phyloP scores from a whole-genome alignment of 441 rosid species.

The Croton laevigatus region DNA sequence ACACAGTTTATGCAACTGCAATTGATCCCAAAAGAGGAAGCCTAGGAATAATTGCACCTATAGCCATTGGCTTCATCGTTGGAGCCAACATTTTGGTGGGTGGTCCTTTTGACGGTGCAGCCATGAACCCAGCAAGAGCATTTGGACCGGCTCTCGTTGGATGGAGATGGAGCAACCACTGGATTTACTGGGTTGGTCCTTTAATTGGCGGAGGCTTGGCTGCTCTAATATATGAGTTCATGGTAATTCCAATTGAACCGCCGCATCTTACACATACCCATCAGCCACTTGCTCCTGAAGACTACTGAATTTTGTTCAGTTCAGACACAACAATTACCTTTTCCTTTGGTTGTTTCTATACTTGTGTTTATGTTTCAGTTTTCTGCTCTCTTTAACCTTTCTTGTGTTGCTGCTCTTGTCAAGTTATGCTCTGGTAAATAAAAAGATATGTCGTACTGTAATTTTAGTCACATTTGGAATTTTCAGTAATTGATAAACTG shows the following conservation, averaged over 20 bases:
- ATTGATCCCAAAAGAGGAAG: slow-evolving; percentile 83
- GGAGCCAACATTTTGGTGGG: slow-evolving; percentile 77
- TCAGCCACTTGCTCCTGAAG: slow-evolving; percentile 83
- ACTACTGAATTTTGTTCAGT: slow-evolving; percentile 39
- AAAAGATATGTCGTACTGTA: background rate
- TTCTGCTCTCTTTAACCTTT: background rate
- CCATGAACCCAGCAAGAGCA: slow-evolving; percentile 83
- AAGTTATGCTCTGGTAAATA: slow-evolving; percentile 2
- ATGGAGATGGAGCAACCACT: slow-evolving; percentile 84
- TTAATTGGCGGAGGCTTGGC: slow-evolving; percentile 66
- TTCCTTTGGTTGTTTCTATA: background rate
- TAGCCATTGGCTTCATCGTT: slow-evolving; percentile 60
- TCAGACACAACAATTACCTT: background rate
- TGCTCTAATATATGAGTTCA: slow-evolving; percentile 58
- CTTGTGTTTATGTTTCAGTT: background rate
- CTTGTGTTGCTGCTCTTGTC: background rate
- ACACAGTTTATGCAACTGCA: slow-evolving; percentile 59
- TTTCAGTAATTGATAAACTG: background rate
- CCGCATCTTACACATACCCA: slow-evolving; percentile 37
- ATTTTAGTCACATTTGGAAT: background rate
- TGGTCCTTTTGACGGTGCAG: slow-evolving; percentile 76
- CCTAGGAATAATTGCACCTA: slow-evolving; percentile 64
- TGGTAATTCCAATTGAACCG: slow-evolving; percentile 59
- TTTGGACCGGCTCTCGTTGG: slow-evolving; percentile 86
- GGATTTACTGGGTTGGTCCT: slow-evolving; percentile 91